phyloP scores from a whole-genome alignment of 2,329 filamentous ascomycete species.

The Colletotrichum aenigma region DNA sequence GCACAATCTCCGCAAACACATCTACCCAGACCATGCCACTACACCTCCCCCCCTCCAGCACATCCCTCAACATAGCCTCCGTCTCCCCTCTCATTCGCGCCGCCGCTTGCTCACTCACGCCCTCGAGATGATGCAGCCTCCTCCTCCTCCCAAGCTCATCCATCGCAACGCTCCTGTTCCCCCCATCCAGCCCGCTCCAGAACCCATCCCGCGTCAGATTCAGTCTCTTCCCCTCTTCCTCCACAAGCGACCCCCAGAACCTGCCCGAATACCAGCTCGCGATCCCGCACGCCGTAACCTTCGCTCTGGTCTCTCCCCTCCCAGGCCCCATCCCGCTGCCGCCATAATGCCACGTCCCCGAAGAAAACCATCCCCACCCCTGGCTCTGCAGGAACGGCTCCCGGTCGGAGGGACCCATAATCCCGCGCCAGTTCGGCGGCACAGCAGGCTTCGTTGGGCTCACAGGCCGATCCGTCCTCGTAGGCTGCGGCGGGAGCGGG shows the following conservation, averaged over 20 bases:
- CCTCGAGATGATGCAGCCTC: conserved; percentile 38
- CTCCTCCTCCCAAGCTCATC: conserved; percentile 38
- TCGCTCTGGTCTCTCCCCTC: conserved; percentile 44
- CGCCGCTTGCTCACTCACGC: conserved; percentile 35
- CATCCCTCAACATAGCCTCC: conserved; percentile 31
- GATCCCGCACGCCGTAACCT: conserved; percentile 44
- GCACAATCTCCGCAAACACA: conserved; percentile 46
- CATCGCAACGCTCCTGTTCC: conserved; percentile 31
- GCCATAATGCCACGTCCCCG: conserved; percentile 47
- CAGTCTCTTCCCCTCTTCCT: conserved; percentile 38
- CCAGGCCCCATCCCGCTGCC: conserved; percentile 39
- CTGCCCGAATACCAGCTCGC: conserved; percentile 48
- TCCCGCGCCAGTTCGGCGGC: conserved; percentile 40
- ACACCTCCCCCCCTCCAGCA: conserved; percentile 26
- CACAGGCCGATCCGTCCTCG: conserved; percentile 35
- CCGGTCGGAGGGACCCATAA: conserved; percentile 17
- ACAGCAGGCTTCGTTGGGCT: conserved; percentile 36
- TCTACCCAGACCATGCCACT: conserved; percentile 48
- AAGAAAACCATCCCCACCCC: conserved; percentile 49
- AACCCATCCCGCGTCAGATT: conserved; percentile 46
- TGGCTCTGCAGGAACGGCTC: conserved; percentile 46
- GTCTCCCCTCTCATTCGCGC: conserved; percentile 34
- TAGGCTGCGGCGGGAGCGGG: conserved; percentile 39
- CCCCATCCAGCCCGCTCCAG: conserved; percentile 35
- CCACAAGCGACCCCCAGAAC: conserved; percentile 24